phyloP scores from a whole-genome alignment of 2,329 filamentous ascomycete genomes.

The Apiospora hydei region DNA sequence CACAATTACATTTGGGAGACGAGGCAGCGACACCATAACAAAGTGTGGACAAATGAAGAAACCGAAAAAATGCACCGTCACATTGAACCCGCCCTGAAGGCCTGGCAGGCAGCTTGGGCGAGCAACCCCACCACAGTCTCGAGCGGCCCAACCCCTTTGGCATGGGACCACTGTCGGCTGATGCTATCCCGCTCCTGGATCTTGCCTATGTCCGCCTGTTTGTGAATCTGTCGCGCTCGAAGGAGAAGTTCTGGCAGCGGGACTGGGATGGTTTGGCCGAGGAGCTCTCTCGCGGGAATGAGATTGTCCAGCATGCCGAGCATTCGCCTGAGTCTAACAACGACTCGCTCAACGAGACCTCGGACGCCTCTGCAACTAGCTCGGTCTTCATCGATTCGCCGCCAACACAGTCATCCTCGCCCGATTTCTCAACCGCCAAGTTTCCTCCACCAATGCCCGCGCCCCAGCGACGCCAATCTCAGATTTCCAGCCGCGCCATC shows the following conservation, averaged over 20 bases:
- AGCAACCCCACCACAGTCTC: slow-evolving; percentile 82
- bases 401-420: slow-evolving; percentile 57
- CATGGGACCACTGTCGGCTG: slow-evolving; percentile 82
- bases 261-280: slow-evolving; percentile 93
- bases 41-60: slow-evolving; percentile 89
- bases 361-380: slow-evolving; percentile 55
- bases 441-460: slow-evolving; percentile 38
- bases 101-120: slow-evolving; percentile 93
- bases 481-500: slow-evolving; percentile 52
- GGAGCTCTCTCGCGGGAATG: slow-evolving; percentile 80
- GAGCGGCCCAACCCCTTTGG: slow-evolving; percentile 87
- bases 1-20: slow-evolving; percentile 99
- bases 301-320: slow-evolving; percentile 77
- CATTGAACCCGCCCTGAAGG: slow-evolving; percentile 90
- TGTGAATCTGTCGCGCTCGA: slow-evolving; percentile 89
- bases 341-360: slow-evolving; percentile 54
- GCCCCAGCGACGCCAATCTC: slow-evolving; percentile 35
- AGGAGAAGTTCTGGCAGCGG: slow-evolving; percentile 92
- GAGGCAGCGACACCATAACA: slow-evolving; percentile 84
- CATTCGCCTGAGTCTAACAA: slow-evolving; percentile 61
- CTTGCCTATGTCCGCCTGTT: slow-evolving; percentile 92
- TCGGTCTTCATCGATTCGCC: slow-evolving; percentile 60
- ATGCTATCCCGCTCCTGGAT: slow-evolving; percentile 89
- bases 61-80: slow-evolving; percentile 96
- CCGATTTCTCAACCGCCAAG: slow-evolving; percentile 52